These are phyloP conservation scores for Gracilaria vermiculophylla DNA, from an alignment of 23 red algal genomes.

Conservation along the genomic window DNA sequence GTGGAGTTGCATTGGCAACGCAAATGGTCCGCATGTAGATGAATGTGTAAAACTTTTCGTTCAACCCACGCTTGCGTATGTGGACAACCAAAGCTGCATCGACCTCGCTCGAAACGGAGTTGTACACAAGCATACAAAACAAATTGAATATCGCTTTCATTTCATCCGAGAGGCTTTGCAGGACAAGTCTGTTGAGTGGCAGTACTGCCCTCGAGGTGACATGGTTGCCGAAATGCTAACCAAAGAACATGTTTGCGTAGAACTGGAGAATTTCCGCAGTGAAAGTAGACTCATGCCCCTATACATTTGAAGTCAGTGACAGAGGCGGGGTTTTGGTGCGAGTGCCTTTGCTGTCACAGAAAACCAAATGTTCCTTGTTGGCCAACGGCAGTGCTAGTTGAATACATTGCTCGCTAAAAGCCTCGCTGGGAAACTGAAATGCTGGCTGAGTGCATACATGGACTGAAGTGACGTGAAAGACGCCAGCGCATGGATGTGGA, in stretches of 20 bases:
- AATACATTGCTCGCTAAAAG: too few relatives aligned
- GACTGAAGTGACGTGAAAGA: too few relatives aligned
- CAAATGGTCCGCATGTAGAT: neutral
- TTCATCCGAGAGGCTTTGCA: constrained; percentile 10
- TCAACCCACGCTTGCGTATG: constrained; percentile 16
- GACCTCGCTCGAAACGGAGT: constrained; percentile 25
- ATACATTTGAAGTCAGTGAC: too few relatives aligned
- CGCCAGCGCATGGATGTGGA: too few relatives aligned
- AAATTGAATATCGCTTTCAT: neutral
- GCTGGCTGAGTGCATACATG: too few relatives aligned
- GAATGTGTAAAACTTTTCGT: constrained; percentile 1
- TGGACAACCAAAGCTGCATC: constrained; percentile 19
- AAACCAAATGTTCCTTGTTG: too few relatives aligned
- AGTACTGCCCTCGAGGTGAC: neutral
- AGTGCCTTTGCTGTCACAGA: too few relatives aligned
- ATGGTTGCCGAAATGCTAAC: constrained; percentile 28
- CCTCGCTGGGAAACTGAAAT: too few relatives aligned
- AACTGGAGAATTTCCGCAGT: neutral
- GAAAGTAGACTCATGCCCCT: too few relatives aligned
- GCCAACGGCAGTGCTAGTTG: too few relatives aligned
- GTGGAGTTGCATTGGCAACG: neutral
- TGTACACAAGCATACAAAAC: neutral
- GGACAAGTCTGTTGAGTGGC: neutral
- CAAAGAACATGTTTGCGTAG: neutral
- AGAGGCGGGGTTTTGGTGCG: too few relatives aligned